These are phyloP conservation scores for Fonsecaea multimorphosa DNA, from an alignment of 2,329 filamentous ascomycete genomes.

Conservation along the genomic window DNA sequence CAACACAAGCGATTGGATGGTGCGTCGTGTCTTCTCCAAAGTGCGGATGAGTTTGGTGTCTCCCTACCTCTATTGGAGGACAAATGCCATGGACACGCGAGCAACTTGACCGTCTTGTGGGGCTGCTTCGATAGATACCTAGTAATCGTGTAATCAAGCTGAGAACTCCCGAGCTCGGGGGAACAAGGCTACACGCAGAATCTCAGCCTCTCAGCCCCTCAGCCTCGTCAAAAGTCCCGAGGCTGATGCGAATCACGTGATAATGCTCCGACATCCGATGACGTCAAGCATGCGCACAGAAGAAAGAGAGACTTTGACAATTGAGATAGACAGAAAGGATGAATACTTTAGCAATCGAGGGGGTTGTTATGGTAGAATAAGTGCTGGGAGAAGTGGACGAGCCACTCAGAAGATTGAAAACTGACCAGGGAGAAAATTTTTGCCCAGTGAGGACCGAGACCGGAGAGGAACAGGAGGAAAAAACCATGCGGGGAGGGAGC, in stretches of 20 bases:
- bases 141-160: too few relatives aligned
- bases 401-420: not conserved
- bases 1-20: not conserved
- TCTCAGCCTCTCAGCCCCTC: not conserved
- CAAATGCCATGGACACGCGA: not conserved
- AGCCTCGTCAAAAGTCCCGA: not conserved
- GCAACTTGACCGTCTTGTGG: not conserved
- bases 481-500: too few relatives aligned
- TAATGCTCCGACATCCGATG: not conserved
- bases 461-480: not conserved
- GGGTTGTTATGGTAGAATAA: not conserved
- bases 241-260: not conserved
- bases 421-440: not conserved
- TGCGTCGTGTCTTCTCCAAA: not conserved
- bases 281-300: not conserved
- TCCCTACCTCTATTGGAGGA: not conserved
- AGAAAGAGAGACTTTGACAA: not conserved
- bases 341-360: not conserved
- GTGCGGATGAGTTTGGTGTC: not conserved
- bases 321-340: not conserved
- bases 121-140: too few relatives aligned
- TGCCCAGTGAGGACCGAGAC: not conserved
- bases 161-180: not conserved
- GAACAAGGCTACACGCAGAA: not conserved
- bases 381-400: too few relatives aligned